Conservation (phyloP, 768 basidiomycete species). For the Lentinula edodes region DNA sequence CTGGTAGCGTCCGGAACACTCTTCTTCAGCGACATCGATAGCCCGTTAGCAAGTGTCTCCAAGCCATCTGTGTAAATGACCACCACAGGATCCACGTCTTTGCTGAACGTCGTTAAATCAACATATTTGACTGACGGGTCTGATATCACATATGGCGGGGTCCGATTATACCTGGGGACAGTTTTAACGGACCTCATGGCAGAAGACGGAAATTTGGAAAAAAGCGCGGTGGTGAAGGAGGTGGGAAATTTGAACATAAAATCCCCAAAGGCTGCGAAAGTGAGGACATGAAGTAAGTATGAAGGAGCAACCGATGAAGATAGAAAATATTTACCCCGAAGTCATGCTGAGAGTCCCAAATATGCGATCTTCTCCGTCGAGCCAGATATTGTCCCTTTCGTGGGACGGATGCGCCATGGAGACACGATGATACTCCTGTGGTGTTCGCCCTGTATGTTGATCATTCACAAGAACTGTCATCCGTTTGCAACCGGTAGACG, state of each 20-base stretch:
- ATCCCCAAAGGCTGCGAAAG: not conserved
- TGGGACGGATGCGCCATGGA: no score
- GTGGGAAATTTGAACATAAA: not conserved
- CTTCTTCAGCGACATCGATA: not conserved
- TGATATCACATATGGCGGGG: no score
- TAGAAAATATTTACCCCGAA: not conserved
- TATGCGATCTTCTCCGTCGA: not conserved
- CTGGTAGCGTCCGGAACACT: not conserved
- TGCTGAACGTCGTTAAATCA: not conserved
- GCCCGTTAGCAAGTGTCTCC: not conserved
- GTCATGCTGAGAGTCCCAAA: conserved; percentile 2
- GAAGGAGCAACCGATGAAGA: not conserved
- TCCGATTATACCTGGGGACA: not conserved
- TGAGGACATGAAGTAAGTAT: not conserved
- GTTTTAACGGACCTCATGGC: not conserved
- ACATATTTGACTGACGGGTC: not conserved
- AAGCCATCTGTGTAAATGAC: not conserved
- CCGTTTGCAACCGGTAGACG: not conserved
- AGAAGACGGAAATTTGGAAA: not conserved
- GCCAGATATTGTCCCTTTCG: not conserved
- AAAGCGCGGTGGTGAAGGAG: not conserved
- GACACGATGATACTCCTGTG: conserved; percentile 1
- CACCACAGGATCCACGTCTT: not conserved
- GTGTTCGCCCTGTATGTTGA: not conserved
- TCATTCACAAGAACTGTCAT: not conserved